These are phyloP conservation scores for Plasmopara halstedii DNA, from an alignment of 352 stramenopile genomes.

Conservation along the genomic window DNA sequence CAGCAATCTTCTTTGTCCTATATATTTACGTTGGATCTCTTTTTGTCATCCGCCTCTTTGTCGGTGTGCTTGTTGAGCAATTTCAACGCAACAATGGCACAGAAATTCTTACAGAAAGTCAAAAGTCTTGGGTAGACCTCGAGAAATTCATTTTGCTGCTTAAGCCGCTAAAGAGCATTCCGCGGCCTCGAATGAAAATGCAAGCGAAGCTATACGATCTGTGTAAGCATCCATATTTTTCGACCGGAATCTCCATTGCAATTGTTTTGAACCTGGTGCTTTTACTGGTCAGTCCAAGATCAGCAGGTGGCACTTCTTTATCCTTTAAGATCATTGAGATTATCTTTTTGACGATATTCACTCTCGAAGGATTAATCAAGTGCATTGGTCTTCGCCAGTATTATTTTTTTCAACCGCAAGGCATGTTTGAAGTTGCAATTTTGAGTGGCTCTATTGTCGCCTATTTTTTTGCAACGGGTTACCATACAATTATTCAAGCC, in stretches of 20 bases:
- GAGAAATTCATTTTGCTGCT: conserved; percentile 75
- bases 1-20: conserved; percentile 62
- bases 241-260: conserved; percentile 34
- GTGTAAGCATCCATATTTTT: conserved; percentile 55
- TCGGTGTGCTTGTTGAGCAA: conserved; percentile 73
- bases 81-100: conserved; percentile 82
- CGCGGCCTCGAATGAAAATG: conserved; percentile 20
- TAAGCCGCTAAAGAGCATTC: conserved; percentile 49
- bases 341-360: conserved; percentile 58
- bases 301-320: conserved; percentile 8
- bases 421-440: conserved; percentile 59
- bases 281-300: conserved; percentile 50
- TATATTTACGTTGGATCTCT: conserved; percentile 72
- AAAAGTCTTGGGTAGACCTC: conserved; percentile 75
- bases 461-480: conserved; percentile 53
- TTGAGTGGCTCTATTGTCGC: conserved; percentile 51
- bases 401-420: conserved; percentile 46
- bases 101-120: conserved; percentile 66
- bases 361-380: conserved; percentile 48
- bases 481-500: conserved; percentile 60
- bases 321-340: conserved; percentile 61
- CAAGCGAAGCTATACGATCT: conserved; percentile 47
- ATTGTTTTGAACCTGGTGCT: conserved; percentile 70
- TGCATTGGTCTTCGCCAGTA: conserved; percentile 52
- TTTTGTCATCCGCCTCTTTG: conserved; percentile 74